phyloP scores from a whole-genome alignment of 1,284 basidiomycete species.

The Ustilago loliicola region DNA sequence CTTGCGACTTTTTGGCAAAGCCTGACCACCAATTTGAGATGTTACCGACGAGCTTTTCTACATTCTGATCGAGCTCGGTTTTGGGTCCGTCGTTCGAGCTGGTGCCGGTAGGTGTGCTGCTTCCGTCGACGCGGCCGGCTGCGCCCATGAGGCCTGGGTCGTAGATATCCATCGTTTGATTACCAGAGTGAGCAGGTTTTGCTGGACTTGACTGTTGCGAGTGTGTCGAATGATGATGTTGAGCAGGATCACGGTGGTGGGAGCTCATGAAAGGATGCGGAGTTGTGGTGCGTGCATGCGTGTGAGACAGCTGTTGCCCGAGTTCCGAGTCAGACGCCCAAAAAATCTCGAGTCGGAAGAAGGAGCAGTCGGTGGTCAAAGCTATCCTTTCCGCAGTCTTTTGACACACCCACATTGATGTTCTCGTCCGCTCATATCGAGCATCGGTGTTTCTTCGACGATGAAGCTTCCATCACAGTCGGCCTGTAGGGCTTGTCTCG shows the following conservation, averaged over 20 bases:
- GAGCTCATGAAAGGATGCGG: not conserved
- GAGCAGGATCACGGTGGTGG: not conserved
- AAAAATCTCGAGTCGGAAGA: not conserved
- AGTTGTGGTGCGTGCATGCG: slow-evolving; percentile 10
- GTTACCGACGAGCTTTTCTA: slow-evolving; percentile 61
- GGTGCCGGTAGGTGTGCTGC: slow-evolving; percentile 16
- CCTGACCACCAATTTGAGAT: slow-evolving; percentile 67
- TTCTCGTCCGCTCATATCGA: not conserved
- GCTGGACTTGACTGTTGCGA: not conserved
- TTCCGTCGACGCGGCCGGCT: slow-evolving; percentile 17
- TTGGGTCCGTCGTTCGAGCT: slow-evolving; percentile 12
- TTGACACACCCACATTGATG: not conserved
- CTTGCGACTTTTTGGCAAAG: slow-evolving; percentile 63
- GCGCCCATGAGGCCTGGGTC: slow-evolving; percentile 38
- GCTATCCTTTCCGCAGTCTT: not conserved
- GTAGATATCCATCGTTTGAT: slow-evolving; percentile 50
- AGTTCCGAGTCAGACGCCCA: slow-evolving; percentile 19
- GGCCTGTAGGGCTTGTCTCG: slow-evolving; percentile 33
- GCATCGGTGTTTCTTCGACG: not conserved
- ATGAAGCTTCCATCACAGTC: slow-evolving; percentile 35
- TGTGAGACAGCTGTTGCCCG: slow-evolving; percentile 24
- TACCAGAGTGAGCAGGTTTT: not conserved
- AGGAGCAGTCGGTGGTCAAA: too few relatives aligned
- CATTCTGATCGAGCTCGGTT: slow-evolving; percentile 62
- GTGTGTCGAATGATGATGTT: not conserved